Evolutionary conservation across 2,329 filamentous ascomycete species (phyloP).

Genomic region (Penicillium rolfsii): DNA sequence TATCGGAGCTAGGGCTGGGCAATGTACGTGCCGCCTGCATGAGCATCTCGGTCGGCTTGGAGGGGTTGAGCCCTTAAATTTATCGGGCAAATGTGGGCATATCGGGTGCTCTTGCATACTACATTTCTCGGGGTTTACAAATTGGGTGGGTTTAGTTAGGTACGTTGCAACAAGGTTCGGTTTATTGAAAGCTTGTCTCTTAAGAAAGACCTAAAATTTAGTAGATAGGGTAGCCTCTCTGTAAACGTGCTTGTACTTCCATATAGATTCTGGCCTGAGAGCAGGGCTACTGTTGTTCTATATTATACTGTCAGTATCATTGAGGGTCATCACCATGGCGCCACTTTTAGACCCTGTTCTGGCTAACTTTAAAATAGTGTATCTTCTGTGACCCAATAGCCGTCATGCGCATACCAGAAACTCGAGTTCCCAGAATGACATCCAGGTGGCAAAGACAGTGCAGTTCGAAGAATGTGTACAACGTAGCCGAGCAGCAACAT

Average conservation of each 20-base stretch:
- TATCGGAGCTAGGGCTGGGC: neutral
- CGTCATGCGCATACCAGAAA: neutral
- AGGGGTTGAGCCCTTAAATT: neutral
- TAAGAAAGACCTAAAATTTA: neutral
- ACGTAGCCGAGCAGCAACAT: slow-evolving; percentile 11
- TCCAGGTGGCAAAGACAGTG: slow-evolving; percentile 13
- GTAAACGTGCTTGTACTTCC: neutral
- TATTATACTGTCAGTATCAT: neutral
- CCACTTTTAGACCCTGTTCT: slow-evolving; percentile 1
- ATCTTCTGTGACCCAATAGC: neutral
- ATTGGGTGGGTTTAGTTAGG: neutral
- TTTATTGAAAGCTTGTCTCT: neutral
- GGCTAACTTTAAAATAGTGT: neutral
- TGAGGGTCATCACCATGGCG: neutral
- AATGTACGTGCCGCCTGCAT: slow-evolving; percentile 1
- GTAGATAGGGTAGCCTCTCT: neutral
- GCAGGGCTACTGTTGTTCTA: neutral
- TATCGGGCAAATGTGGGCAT: neutral
- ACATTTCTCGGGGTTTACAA: neutral
- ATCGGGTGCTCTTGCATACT: neutral
- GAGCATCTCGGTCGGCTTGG: neutral
- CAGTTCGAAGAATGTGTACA: slow-evolving; percentile 15
- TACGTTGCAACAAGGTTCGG: neutral
- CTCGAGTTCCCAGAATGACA: neutral
- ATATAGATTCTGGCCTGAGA: neutral